These are phyloP conservation scores for Blastocystis hominis DNA, from an alignment of 352 stramenopile species.

Conservation along the genomic window DNA sequence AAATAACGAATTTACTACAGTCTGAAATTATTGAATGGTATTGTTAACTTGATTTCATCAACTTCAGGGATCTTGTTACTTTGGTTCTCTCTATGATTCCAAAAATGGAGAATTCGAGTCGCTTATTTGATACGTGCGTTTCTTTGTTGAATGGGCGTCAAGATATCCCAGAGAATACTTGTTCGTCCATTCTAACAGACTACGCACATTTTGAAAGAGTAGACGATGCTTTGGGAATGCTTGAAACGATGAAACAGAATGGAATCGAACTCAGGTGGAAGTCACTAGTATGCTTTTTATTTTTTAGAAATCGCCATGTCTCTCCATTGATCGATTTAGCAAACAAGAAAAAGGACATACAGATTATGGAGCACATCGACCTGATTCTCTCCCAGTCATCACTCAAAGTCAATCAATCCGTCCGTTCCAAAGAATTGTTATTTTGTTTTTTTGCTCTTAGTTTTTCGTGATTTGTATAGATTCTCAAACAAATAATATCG, in stretches of 20 bases:
- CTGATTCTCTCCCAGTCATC: background rate
- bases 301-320: constrained; percentile 4
- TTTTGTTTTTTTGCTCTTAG: background rate
- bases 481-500: background rate
- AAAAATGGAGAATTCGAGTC: background rate
- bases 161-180: background rate
- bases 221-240: background rate
- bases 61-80: constrained; percentile 1
- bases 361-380: background rate
- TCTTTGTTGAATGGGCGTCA: background rate
- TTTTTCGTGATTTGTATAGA: background rate
- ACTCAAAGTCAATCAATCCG: background rate
- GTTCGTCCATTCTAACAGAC: background rate
- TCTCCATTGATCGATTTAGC: background rate
- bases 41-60: background rate
- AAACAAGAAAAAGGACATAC: background rate
- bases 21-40: background rate
- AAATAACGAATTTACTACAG: background rate
- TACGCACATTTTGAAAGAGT: background rate
- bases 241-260: background rate
- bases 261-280: background rate
- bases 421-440: background rate
- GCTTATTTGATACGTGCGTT: background rate
- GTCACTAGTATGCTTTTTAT: background rate
- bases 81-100: background rate